phyloP scores from a whole-genome alignment of 495 filamentous ascomycete genomes.

The Penicillium antarcticum region DNA sequence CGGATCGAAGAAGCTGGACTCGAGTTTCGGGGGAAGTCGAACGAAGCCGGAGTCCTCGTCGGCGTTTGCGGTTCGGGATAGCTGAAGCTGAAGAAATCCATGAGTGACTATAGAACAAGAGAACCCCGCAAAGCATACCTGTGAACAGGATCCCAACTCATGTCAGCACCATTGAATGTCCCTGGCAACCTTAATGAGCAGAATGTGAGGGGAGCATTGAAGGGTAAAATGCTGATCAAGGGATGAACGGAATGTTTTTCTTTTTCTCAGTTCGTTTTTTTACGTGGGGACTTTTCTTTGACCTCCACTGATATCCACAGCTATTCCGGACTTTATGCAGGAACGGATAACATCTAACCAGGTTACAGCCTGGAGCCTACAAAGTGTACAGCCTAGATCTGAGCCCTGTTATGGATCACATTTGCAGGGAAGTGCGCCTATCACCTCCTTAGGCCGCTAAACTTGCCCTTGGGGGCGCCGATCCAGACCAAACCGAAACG shows the following conservation, averaged over 20 bases:
- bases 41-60: constrained; percentile 67
- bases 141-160: constrained; percentile 74
- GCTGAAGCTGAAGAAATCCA: constrained; percentile 62
- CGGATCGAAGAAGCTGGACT: constrained; percentile 50
- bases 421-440: not conserved
- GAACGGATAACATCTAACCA: not conserved
- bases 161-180: constrained; percentile 49
- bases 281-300: constrained; percentile 16
- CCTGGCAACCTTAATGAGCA: constrained; percentile 35
- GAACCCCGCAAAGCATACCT: constrained; percentile 54
- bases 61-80: constrained; percentile 76
- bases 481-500: constrained; percentile 12
- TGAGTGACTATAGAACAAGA: constrained; percentile 31
- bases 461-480: constrained; percentile 6
- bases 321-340: constrained; percentile 5
- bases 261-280: constrained; percentile 40
- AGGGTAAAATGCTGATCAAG: not conserved
- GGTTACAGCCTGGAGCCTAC: constrained; percentile 6
- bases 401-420: no score
- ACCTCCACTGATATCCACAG: constrained; percentile 10
- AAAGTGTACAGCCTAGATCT: no score
- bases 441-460: constrained; percentile 5
- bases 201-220: constrained; percentile 25
- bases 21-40: constrained; percentile 61
- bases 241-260: constrained; percentile 30